Conservation (phyloP, 768 basidiomycete genomes). For the Pulveroboletus sp. region DNA sequence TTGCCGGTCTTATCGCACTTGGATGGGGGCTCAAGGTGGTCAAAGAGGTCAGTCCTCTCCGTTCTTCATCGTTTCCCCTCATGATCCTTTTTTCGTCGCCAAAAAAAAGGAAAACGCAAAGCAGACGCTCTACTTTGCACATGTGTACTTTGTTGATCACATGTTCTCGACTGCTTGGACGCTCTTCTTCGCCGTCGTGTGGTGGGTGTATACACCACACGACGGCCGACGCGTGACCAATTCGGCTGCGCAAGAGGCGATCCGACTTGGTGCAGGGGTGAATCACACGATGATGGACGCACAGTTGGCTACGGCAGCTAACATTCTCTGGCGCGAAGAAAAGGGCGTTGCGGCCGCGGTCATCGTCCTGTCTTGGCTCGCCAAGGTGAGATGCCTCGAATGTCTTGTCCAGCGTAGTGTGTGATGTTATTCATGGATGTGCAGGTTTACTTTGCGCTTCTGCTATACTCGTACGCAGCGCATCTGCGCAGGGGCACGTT, state of each 20-base stretch:
- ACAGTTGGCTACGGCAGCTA: constrained; percentile 70
- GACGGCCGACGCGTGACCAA: constrained; percentile 81
- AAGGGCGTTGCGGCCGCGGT: constrained; percentile 77
- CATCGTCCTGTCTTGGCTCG: constrained; percentile 80
- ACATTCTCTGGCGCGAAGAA: constrained; percentile 86
- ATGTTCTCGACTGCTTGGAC: constrained; percentile 88
- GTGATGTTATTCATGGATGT: constrained; percentile 1
- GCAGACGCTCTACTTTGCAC: constrained; percentile 84
- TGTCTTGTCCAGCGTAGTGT: neutral
- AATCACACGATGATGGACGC: constrained; percentile 57
- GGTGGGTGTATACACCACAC: constrained; percentile 92
- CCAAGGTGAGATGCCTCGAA: constrained; percentile 59
- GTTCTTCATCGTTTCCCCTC: too few relatives aligned
- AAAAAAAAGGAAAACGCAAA: constrained; percentile 84
- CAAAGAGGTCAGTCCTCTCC: constrained; percentile 71
- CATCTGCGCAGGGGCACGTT: constrained; percentile 93
- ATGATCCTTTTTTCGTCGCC: neutral
- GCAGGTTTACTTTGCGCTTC: constrained; percentile 89
- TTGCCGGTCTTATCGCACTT: constrained; percentile 73
- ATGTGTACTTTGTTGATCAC: constrained; percentile 91
- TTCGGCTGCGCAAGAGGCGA: constrained; percentile 84
- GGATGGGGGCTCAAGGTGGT: constrained; percentile 88
- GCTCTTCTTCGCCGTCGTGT: constrained; percentile 83
- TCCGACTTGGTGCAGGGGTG: constrained; percentile 61
- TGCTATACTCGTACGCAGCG: constrained; percentile 90